Conservation (phyloP, 345 rosid species). For the Eucalyptus polyanthemos region DNA sequence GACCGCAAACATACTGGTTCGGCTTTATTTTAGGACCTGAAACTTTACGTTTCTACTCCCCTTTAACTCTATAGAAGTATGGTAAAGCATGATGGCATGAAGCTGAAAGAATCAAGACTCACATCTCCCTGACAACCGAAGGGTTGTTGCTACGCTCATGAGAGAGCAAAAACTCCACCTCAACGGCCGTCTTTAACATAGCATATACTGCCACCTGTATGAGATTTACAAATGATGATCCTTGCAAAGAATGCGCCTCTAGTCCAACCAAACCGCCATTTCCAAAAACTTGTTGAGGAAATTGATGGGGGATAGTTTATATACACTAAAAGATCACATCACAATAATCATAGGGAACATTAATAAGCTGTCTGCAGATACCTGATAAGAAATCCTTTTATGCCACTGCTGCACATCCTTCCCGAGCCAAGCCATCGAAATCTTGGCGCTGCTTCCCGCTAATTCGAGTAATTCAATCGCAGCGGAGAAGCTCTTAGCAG, state of each 20-base stretch:
- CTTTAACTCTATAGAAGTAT: not conserved
- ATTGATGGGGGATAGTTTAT: not conserved
- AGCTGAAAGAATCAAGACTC: not conserved
- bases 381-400: constrained; percentile 38
- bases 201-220: constrained; percentile 57
- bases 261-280: not conserved
- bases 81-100: not conserved
- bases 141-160: constrained; percentile 35
- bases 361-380: not conserved
- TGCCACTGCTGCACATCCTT: constrained; percentile 63
- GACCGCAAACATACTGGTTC: not conserved
- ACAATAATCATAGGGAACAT: not conserved
- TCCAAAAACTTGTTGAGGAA: not conserved
- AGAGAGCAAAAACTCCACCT: constrained; percentile 56
- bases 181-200: constrained; percentile 42
- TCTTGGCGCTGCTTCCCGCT: constrained; percentile 27
- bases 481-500: constrained; percentile 46
- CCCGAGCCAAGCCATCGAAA: constrained; percentile 68
- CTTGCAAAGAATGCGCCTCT: constrained; percentile 1
- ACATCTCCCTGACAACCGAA: constrained; percentile 40
- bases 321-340: not conserved
- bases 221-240: constrained; percentile 8
- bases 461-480: constrained; percentile 36
- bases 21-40: not conserved
- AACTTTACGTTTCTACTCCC: not conserved